Percentiles rank a stretch among this genome's conserved stretches.
Evolutionary conservation across 768 basidiomycete species (phyloP).

Genomic region (Suillus ampliporus): DNA sequence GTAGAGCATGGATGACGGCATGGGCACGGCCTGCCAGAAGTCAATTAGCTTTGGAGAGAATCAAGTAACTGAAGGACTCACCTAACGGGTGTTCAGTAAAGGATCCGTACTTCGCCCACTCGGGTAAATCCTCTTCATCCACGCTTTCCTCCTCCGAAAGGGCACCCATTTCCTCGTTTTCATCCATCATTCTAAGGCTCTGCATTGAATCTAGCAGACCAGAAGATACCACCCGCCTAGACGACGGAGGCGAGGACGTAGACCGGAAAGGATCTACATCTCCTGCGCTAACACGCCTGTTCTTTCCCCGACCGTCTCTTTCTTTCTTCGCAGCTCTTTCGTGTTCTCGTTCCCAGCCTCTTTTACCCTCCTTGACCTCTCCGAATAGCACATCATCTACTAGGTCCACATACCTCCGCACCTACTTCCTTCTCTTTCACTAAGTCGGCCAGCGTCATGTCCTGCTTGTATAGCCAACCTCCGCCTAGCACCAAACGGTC

Average conservation of each 20-base stretch:
- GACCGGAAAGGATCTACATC: slow-evolving; percentile 33
- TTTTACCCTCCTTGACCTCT: slow-evolving; percentile 51
- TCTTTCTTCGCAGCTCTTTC: slow-evolving; percentile 52
- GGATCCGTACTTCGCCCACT: slow-evolving; percentile 70
- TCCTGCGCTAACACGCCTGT: slow-evolving; percentile 36
- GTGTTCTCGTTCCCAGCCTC: slow-evolving; percentile 54
- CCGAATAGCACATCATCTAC: slow-evolving; percentile 83
- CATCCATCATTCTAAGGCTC: slow-evolving; percentile 53
- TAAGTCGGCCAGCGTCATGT: slow-evolving; percentile 59
- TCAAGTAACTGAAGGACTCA: slow-evolving; percentile 38
- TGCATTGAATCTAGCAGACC: slow-evolving; percentile 62
- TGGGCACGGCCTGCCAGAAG: slow-evolving; percentile 61
- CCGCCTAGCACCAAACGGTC: slow-evolving; percentile 79
- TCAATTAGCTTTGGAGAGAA: slow-evolving; percentile 11
- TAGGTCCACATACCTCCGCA: slow-evolving; percentile 70
- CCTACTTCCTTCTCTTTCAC: slow-evolving; percentile 59
- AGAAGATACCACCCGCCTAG: slow-evolving; percentile 62
- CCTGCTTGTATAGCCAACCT: slow-evolving; percentile 82
- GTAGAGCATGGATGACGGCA: slow-evolving; percentile 60
- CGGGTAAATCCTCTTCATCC: slow-evolving; percentile 76
- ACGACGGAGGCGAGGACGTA: slow-evolving; percentile 28
- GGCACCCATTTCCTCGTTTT: slow-evolving; percentile 60
- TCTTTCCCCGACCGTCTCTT: slow-evolving; percentile 45
- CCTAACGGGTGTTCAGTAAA: slow-evolving; percentile 66
- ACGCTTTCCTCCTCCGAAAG: slow-evolving; percentile 49